A percentile compares a stretch with the other conserved stretches of the same genome.
These are phyloP conservation scores for Fraxinus latifolia DNA, from an alignment of 305 asterid species.

Conservation along the genomic window DNA sequence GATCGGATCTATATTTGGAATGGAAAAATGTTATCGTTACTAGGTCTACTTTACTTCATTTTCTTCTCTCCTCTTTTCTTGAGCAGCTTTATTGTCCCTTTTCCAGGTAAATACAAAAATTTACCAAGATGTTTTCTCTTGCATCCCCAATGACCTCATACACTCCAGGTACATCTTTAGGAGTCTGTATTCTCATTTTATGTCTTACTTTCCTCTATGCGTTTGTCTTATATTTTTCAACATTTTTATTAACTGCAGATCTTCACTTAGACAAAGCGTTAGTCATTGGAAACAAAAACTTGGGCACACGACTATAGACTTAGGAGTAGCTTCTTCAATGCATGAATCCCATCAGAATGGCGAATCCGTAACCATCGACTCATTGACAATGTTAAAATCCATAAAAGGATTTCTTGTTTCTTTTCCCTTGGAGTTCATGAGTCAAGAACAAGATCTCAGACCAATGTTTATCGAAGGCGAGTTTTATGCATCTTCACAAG, in stretches of 20 bases:
- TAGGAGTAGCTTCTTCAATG: slow-evolving; percentile 77
- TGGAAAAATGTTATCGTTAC: neutral
- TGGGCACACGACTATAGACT: slow-evolving; percentile 76
- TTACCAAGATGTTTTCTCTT: slow-evolving; percentile 81
- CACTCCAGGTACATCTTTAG: slow-evolving; percentile 60
- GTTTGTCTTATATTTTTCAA: slow-evolving; percentile 2
- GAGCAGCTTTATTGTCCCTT: neutral
- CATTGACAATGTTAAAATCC: slow-evolving; percentile 47
- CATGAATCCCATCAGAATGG: slow-evolving; percentile 47
- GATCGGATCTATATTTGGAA: neutral
- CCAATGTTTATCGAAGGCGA: slow-evolving; percentile 85
- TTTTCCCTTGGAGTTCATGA: slow-evolving; percentile 86
- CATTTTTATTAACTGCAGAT: slow-evolving; percentile 39
- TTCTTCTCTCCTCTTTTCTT: neutral
- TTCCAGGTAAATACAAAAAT: slow-evolving; percentile 69
- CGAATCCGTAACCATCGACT: slow-evolving; percentile 32
- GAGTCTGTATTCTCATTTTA: neutral
- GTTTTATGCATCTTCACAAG: slow-evolving; percentile 79
- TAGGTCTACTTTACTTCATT: neutral
- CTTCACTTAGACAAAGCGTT: slow-evolving; percentile 75
- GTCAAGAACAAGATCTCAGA: slow-evolving; percentile 75
- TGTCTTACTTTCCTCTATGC: neutral
- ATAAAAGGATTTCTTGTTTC: slow-evolving; percentile 73
- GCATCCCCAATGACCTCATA: slow-evolving; percentile 81
- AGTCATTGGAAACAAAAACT: slow-evolving; percentile 72